Conservation (phyloP, 176 grass and related monocot species). For the Musa beccarii region DNA sequence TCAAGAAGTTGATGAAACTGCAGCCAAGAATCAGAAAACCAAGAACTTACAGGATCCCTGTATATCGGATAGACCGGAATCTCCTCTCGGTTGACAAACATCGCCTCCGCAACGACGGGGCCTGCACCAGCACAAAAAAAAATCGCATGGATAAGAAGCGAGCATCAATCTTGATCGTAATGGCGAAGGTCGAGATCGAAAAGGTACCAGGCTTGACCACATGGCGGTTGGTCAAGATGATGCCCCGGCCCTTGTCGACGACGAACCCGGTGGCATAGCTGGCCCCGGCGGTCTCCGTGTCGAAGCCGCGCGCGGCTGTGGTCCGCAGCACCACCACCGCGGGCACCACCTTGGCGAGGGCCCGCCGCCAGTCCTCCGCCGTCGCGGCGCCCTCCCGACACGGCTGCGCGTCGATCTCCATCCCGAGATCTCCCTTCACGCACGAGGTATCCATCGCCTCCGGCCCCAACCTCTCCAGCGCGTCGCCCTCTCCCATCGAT, state of each 20-base stretch:
- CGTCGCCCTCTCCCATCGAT: constrained; percentile 21
- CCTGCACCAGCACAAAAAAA: constrained; percentile 26
- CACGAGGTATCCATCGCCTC: constrained; percentile 14
- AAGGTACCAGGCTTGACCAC: constrained; percentile 82
- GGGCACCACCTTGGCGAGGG: constrained; percentile 70
- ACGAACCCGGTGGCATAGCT: constrained; percentile 98
- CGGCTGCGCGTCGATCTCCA: constrained; percentile 52
- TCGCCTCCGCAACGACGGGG: constrained; percentile 89
- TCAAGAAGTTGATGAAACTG: neutral
- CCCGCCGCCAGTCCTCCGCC: constrained; percentile 85
- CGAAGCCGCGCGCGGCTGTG: constrained; percentile 82
- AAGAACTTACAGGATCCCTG: constrained; percentile 72
- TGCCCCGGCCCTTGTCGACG: constrained; percentile 79
- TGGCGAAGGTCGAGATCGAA: neutral
- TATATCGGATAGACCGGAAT: constrained; percentile 80
- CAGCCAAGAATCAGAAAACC: neutral
- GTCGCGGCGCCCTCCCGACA: constrained; percentile 40
- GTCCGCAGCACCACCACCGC: constrained; percentile 94
- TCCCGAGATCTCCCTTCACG: constrained; percentile 37
- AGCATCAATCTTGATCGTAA: neutral
- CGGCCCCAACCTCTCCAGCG: constrained; percentile 10
- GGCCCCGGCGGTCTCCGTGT: constrained; percentile 83
- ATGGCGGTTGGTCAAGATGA: constrained; percentile 96
- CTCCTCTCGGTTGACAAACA: constrained; percentile 97
- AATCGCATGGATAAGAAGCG: neutral